Evolutionary conservation across 192 early-diverging fungal genomes (phyloP), one percentile per base, ranked within the genome.

Genomic region (Globomyces pollinis-pini): DNA sequence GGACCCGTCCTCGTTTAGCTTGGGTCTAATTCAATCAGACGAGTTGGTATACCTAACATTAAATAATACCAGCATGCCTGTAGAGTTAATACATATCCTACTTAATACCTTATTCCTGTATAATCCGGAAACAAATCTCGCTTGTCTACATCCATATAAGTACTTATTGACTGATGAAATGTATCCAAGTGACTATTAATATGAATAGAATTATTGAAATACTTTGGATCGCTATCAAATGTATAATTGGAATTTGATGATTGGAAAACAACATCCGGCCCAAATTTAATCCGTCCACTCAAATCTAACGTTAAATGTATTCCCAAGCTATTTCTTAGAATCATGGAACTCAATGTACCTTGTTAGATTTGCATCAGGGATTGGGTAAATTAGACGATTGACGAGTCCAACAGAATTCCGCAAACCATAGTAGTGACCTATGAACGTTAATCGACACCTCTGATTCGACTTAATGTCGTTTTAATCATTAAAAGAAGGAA

Each of bases 221-320:
- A 71, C 3, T 70, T 61, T 4, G 78, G 71, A 1, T 73, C 69
- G 13, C 55, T 57, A 16, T 53, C 54, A 32, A 86, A 50, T 9
- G 57, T 47, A 24, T 90, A 86, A 62, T 94, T 85, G 16, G 71
- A 39, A 15, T 75, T 73, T 4, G 56, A 54, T 6, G 78, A 61
- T 0, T 85, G 50, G 62, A 84, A 91, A 29, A 78, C 49, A 8
- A 87, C 59, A 59, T 91, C 87, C 0, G 91, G 91, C 0, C 91
- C 91, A 59, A 94, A 91, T 34, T 84, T 80, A 50, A 87, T 79
- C 16, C 67, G 66, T 0, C 88, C 89, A 5, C 76, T 74, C 74
- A 93, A 43, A 62, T 93, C 91, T 23, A 93, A 54, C 0, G 88
- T 91, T 12, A 87, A 68, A 63, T 93, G 91, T 1, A 86, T 83